These are phyloP conservation scores for Sicyos edulis DNA, from an alignment of 306 rosid genomes.

Conservation along the genomic window DNA sequence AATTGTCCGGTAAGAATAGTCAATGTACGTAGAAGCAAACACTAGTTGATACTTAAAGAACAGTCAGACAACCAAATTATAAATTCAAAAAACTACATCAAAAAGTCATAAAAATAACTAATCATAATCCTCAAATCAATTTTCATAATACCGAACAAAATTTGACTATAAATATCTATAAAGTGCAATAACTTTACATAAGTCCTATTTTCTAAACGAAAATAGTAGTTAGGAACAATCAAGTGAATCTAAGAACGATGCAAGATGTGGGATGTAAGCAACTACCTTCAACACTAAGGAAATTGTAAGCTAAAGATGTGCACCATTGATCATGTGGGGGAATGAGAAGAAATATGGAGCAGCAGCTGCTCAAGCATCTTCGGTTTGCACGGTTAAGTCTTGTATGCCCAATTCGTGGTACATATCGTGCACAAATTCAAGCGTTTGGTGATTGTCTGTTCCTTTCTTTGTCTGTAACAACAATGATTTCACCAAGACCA, in stretches of 20 bases:
- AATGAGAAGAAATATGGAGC: conserved; percentile 12
- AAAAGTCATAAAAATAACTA: background rate
- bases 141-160: conserved; percentile 8
- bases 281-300: background rate
- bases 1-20: background rate
- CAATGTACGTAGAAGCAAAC: background rate
- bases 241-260: background rate
- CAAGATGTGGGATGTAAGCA: conserved; percentile 11
- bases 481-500: conserved; percentile 19
- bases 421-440: conserved; percentile 71
- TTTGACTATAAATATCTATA: background rate
- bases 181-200: background rate
- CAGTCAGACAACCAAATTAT: background rate
- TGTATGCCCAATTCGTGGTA: conserved; percentile 88
- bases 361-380: conserved; percentile 35
- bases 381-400: conserved; percentile 75
- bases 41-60: background rate
- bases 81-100: background rate
- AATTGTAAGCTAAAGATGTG: background rate
- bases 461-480: conserved; percentile 66
- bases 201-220: background rate
- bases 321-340: background rate
- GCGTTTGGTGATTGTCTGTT: conserved; percentile 50
- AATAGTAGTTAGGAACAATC: too few species aligned
- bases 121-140: conserved; percentile 9